Base-by-base conservation (phyloP, 2,329 filamentous ascomycete species). In the Paecilomyces dactylethromorphus region DNA sequence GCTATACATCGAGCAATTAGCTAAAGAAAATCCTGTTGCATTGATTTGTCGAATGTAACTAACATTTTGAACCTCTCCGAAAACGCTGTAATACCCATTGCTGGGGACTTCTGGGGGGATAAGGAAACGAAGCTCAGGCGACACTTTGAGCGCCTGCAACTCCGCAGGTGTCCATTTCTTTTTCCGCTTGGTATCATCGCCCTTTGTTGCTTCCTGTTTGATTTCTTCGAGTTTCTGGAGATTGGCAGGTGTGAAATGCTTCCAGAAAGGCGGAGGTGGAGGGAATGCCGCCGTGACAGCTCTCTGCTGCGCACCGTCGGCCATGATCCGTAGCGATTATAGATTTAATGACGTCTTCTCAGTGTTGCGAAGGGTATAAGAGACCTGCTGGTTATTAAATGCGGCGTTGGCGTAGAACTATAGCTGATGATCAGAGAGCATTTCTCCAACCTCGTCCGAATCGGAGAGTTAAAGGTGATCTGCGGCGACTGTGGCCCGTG, bases 181-280 rank as follows among this genome's bases (percentile, higher is more conserved):
- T 52, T 67, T 66, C n/a, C 64, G 56, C 21, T 72, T 68, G 35
- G 73, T 65, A 32, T 71, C 63, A 29, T 67, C 64, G 3, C 60
- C 61, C 53, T 70, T 68, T 13, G 68, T 68, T 3, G 69, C 65
- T 50, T 76, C 71, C 24, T 73, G 74, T 64, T 81, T 81, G 56
- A 82, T 70, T 45, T 81, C 69, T 58, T 81, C 75, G 24, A 89
- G 75, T 54, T 84, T 85, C 13, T 84, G 76, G 56, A 90, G 68
- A 69, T 93, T 95, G 29, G 88, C 85, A 2, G 85, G 74, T 0
- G 91, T 96, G 76, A 97, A 97, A 72, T 90, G 83, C 65, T 88
- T 87, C 87, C 90, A 97, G 77, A 97, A 96, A 0, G 88, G 87
- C 26, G 94, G 94, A 26, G 94, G 94, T 56, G 89, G 85, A 24